phyloP scores from a whole-genome alignment of 2,329 filamentous ascomycete species.

The Penicillium sp. region DNA sequence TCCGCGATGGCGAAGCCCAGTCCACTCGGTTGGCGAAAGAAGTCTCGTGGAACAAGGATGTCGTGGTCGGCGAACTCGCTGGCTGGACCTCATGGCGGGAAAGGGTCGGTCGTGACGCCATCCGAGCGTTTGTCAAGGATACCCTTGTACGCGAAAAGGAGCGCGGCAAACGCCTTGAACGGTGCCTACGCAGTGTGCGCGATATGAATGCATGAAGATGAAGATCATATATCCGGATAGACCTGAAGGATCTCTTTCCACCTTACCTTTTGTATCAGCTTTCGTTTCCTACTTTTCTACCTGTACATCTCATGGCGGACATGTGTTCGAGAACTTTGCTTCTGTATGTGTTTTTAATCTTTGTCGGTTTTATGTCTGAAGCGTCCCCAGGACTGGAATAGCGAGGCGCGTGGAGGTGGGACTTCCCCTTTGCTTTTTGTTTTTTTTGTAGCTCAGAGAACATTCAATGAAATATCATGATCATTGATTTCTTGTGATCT shows the following conservation, averaged over 20 bases:
- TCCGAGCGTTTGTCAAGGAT: slow-evolving; percentile 71
- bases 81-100: slow-evolving; percentile 92
- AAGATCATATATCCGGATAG: slow-evolving; percentile 9
- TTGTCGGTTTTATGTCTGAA: slow-evolving; percentile 4
- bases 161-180: slow-evolving; percentile 74
- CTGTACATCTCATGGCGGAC: slow-evolving; percentile 24
- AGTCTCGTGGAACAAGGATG: slow-evolving; percentile 86
- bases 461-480: background rate
- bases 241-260: slow-evolving; percentile 3
- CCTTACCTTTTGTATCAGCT: background rate
- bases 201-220: slow-evolving; percentile 26
- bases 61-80: slow-evolving; percentile 85
- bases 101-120: slow-evolving; percentile 69
- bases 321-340: slow-evolving; percentile 18
- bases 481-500: background rate
- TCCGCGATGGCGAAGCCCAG: slow-evolving; percentile 67
- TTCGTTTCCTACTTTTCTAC: background rate
- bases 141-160: slow-evolving; percentile 80
- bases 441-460: background rate
- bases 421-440: background rate
- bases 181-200: slow-evolving; percentile 68
- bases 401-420: slow-evolving; percentile 4
- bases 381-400: slow-evolving; percentile 3
- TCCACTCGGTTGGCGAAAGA: slow-evolving; percentile 74
- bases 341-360: slow-evolving; percentile 4